These are phyloP conservation scores for Jasminum sambac DNA, from an alignment of 257 asterid genomes.

Conservation along the genomic window DNA sequence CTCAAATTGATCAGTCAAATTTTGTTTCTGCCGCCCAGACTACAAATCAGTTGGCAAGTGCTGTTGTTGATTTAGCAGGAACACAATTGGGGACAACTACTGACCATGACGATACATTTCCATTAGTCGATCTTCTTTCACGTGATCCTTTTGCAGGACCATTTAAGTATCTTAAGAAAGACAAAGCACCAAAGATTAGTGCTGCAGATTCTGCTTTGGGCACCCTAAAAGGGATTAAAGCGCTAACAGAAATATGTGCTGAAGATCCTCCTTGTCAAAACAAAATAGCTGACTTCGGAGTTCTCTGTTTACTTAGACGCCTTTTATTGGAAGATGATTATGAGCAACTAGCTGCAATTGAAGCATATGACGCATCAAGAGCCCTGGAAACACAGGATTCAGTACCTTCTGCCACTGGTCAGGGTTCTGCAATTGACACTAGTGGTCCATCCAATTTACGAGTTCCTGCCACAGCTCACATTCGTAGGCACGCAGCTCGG, in stretches of 20 bases:
- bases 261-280: slow-evolving; percentile 72
- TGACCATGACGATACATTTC: slow-evolving; percentile 67
- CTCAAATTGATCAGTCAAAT: slow-evolving; percentile 86
- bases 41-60: slow-evolving; percentile 76
- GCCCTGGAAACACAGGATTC: slow-evolving; percentile 67
- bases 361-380: slow-evolving; percentile 97
- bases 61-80: slow-evolving; percentile 93
- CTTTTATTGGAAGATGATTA: slow-evolving; percentile 88
- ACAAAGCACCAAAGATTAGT: slow-evolving; percentile 59
- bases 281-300: slow-evolving; percentile 72
- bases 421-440: slow-evolving; percentile 42
- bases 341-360: slow-evolving; percentile 95
- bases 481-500: slow-evolving; percentile 94
- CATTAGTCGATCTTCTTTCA: slow-evolving; percentile 78
- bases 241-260: slow-evolving; percentile 80
- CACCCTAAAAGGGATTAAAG: slow-evolving; percentile 91
- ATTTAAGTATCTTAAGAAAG: slow-evolving; percentile 77
- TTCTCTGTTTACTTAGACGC: slow-evolving; percentile 75
- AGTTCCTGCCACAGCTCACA: slow-evolving; percentile 94
- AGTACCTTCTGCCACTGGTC: slow-evolving; percentile 46
- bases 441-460: slow-evolving; percentile 68
- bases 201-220: slow-evolving; percentile 96
- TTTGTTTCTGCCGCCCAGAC: slow-evolving; percentile 79
- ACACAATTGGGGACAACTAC: slow-evolving; percentile 65
- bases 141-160: slow-evolving; percentile 78